A percentile compares a stretch with the other conserved stretches of the same genome.
Conservation (phyloP, 2,329 filamentous ascomycete species). For the Fusarium austroafricanum region DNA sequence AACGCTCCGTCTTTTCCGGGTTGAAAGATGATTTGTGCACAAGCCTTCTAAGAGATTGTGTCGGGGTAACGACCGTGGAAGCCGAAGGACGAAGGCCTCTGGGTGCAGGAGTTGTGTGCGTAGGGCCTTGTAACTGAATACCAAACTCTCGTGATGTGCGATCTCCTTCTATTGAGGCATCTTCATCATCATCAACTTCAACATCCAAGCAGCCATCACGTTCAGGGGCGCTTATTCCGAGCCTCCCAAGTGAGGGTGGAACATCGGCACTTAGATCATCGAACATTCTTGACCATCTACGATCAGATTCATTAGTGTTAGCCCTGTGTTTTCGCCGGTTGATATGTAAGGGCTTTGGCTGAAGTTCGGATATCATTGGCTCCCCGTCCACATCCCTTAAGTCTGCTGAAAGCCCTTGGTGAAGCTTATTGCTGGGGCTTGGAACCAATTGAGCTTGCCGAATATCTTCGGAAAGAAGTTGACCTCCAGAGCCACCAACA, state of each 20-base stretch:
- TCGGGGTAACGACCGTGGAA: conserved; percentile 40
- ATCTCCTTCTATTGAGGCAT: conserved; percentile 4
- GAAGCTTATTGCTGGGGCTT: conserved; percentile 21
- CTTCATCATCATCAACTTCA: not conserved
- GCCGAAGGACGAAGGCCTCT: conserved; percentile 23
- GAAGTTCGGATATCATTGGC: conserved; percentile 34
- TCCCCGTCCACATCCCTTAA: conserved; percentile 35
- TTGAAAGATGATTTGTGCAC: conserved; percentile 27
- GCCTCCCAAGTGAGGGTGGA: conserved; percentile 1
- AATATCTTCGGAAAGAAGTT: conserved; percentile 35
- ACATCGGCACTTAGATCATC: conserved; percentile 16
- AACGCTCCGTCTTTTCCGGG: conserved; percentile 22
- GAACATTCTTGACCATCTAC: conserved; percentile 31
- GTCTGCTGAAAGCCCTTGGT: conserved; percentile 38
- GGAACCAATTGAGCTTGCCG: conserved; percentile 34
- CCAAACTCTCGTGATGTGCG: conserved; percentile 6
- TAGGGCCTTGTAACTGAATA: not conserved
- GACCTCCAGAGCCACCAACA: conserved; percentile 42
- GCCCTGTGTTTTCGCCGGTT: conserved; percentile 15
- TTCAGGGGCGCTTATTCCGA: conserved; percentile 5
- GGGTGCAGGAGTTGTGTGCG: not conserved
- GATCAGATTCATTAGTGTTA: conserved; percentile 7
- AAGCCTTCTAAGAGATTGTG: conserved; percentile 23
- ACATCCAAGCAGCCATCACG: not conserved
- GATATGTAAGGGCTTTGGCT: conserved; percentile 45